A percentile compares a stretch with the other conserved stretches of the same genome.
phyloP scores from a whole-genome alignment of 345 rosid species.

The Barbarea vulgaris region DNA sequence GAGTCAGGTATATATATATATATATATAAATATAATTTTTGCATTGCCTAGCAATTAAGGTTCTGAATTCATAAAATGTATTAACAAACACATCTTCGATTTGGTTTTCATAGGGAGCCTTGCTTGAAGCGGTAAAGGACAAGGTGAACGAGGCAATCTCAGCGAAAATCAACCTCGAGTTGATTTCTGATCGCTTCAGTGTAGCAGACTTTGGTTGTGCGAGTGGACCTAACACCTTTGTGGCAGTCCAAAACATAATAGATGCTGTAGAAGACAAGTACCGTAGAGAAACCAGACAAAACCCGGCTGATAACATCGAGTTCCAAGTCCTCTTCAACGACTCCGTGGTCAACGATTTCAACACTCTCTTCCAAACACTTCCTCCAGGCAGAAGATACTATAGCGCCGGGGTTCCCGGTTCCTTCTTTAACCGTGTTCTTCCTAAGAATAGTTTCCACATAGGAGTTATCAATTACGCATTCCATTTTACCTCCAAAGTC shows the following conservation, averaged over 20 bases:
- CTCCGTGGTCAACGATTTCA: not conserved
- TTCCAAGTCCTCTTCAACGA: not conserved
- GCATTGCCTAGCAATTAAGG: no score
- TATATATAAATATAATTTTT: no score
- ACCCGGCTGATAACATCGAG: not conserved
- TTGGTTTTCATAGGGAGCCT: not conserved
- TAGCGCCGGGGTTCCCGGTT: not conserved
- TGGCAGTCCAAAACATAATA: not conserved
- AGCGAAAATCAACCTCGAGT: not conserved
- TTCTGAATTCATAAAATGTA: not conserved
- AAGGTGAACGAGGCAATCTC: not conserved
- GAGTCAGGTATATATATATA: no score
- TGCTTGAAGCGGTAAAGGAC: not conserved
- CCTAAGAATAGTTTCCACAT: not conserved
- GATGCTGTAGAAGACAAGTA: not conserved
- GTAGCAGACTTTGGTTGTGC: not conserved
- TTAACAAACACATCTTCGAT: not conserved
- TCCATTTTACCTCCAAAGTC: slow-evolving; percentile 46
- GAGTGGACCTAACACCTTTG: slow-evolving; percentile 3
- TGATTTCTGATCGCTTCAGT: not conserved
- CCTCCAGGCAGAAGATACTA: not conserved
- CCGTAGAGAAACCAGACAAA: not conserved
- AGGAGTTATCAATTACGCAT: slow-evolving; percentile 5
- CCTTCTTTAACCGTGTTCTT: not conserved
- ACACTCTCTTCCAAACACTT: not conserved